Evolutionary conservation across 1,284 basidiomycete species (phyloP).

Genomic region (Pseudozyma sp.): DNA sequence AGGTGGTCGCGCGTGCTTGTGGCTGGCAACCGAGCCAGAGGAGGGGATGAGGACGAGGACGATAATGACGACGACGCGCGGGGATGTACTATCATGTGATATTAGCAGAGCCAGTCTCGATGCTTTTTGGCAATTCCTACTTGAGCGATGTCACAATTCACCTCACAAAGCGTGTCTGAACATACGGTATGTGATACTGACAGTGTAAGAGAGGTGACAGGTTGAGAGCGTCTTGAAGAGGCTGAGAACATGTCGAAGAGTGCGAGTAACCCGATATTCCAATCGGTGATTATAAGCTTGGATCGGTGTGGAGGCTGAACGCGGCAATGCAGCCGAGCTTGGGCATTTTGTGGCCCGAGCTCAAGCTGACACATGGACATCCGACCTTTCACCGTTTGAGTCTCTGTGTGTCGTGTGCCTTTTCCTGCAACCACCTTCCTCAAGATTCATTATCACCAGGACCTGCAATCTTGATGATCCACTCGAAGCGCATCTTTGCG

Average conservation of each 20-base stretch:
- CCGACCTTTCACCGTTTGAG: not conserved
- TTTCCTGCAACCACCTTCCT: not conserved
- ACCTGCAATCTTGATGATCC: not conserved
- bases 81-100: constrained; percentile 41
- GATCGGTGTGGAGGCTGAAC: no score
- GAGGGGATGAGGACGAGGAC: constrained; percentile 6
- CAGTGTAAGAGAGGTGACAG: no score
- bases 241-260: no score
- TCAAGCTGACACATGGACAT: constrained; percentile 10
- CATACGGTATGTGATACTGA: no score
- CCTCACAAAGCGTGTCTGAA: no score
- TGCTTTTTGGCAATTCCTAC: no score
- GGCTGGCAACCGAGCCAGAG: not conserved
- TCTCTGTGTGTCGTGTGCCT: constrained; percentile 7
- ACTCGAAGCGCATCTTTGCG: not conserved
- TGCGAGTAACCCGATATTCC: no score
- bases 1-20: constrained; percentile 22
- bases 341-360: not conserved
- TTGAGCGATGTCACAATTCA: no score
- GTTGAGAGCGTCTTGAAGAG: no score
- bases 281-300: no score
- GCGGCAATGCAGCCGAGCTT: no score
- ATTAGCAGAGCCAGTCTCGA: not conserved
- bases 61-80: constrained; percentile 41
- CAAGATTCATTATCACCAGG: not conserved